Conservation (phyloP, 768 basidiomycete species). For the Suillus fuscotomentosus region DNA sequence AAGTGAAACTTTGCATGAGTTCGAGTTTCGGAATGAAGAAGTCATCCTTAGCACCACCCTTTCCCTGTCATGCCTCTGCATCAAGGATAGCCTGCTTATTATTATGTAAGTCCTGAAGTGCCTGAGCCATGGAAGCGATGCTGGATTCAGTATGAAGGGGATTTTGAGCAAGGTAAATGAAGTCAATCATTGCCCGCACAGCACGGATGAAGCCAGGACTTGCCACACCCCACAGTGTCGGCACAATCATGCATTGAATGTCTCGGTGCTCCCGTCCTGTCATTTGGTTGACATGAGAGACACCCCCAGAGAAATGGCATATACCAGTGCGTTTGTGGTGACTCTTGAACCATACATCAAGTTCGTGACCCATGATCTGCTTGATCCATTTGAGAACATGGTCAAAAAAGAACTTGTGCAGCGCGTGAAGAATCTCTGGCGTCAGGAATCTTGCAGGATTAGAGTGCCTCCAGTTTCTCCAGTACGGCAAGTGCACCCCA, state of each 20-base stretch:
- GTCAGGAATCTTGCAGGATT: too few relatives aligned
- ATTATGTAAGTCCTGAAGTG: conserved; percentile 1
- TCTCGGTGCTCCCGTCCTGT: conserved; percentile 39
- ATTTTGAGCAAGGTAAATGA: conserved; percentile 16
- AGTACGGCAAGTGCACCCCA: too few relatives aligned
- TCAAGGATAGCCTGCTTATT: background rate
- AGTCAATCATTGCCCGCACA: conserved; percentile 35
- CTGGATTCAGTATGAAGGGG: conserved; percentile 15
- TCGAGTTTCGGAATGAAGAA: conserved; percentile 26
- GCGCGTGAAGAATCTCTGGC: too few relatives aligned
- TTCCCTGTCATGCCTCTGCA: conserved; percentile 5
- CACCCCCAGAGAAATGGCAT: conserved; percentile 37
- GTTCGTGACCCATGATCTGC: conserved; percentile 20
- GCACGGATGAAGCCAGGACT: conserved; percentile 27
- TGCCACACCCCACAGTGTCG: conserved; percentile 32
- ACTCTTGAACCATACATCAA: conserved; percentile 34
- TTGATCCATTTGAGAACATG: background rate
- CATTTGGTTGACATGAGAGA: conserved; percentile 40
- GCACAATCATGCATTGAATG: conserved; percentile 33
- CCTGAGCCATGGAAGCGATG: background rate
- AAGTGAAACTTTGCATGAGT: conserved; percentile 11
- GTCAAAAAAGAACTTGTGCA: background rate
- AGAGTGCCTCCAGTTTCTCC: too few relatives aligned
- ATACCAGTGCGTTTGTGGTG: conserved; percentile 35
- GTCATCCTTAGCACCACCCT: conserved; percentile 12